Base-by-base conservation (phyloP, 805 yeast species). In the Middelhovenomyces tepae region DNA sequence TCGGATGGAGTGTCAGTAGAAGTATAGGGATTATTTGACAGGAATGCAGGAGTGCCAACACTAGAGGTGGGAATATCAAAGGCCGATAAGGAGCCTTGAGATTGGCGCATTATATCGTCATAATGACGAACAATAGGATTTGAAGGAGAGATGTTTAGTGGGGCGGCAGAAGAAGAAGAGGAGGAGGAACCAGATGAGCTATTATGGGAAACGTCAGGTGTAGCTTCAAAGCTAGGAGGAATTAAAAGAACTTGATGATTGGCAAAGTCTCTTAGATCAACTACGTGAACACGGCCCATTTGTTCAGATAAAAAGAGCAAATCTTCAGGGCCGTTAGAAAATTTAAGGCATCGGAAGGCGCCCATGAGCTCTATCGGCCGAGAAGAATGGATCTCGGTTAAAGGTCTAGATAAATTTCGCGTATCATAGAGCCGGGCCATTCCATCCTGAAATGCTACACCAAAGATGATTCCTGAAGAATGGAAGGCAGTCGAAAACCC, bases 401-500 rank as follows among this genome's bases (percentile, higher is more conserved):
- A 38, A 10, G 62, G 60, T 16, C 28, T 16, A 18, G 27, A n/a
- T 34, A 74, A 52, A 39, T 76, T 77, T 42, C 97, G 62, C 5
- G 81, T 53, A 54, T 87, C 97, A 52, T 77, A 87, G 6, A 87
- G 58, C 41, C 76, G 63, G 39, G 89, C 76, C 14, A 73, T 60
- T 5, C 97, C 97, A 50, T 82, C 86, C 56, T 87, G 95, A 53
- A 85, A 85, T 16, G 86, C 77, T 0, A 82, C 75, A 1, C 91
- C 76, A 51, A 87, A 80, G 41, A 75, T 67, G 33, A 65, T 45
- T 14, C 89, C 94, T 28, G 83, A 76, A n/a, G 78, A 70, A 39
- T 78, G 77, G 59, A 78, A 86, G 18, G 80, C 71, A 1, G 83
- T 75, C 4, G 94, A 86, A 50, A 86, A 83, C 2, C 95, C 95